Percentiles rank a stretch among this genome's conserved stretches.
phyloP scores from a whole-genome alignment of 345 rosid species.

The Geranium rotundifolium region DNA sequence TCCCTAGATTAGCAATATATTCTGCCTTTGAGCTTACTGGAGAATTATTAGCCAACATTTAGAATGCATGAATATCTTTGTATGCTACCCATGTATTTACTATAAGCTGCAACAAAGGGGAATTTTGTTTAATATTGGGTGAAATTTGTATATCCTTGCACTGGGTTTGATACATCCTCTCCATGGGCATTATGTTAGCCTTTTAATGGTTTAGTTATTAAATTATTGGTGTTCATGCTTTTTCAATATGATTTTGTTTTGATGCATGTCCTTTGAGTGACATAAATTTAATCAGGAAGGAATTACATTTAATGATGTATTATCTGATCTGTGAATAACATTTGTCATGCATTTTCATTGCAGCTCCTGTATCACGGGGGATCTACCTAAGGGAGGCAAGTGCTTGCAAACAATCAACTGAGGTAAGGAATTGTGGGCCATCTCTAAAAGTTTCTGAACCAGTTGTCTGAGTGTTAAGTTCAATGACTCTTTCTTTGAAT shows the following conservation, averaged over 20 bases:
- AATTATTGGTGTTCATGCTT: neutral
- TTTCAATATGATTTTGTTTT: neutral
- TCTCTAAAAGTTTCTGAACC: constrained; percentile 4
- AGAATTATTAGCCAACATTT: constrained; percentile 3
- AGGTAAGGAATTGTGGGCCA: constrained; percentile 37
- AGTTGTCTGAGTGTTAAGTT: neutral
- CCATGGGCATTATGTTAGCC: neutral
- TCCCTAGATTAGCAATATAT: too few relatives aligned
- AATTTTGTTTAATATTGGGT: neutral
- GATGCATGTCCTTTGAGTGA: neutral
- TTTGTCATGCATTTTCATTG: constrained; percentile 13
- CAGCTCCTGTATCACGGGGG: constrained; percentile 83
- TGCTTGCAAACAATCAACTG: constrained; percentile 55
- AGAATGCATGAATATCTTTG: neutral
- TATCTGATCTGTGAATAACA: neutral
- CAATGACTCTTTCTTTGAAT: neutral
- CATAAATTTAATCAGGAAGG: neutral
- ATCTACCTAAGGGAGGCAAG: constrained; percentile 79
- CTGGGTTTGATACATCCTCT: neutral
- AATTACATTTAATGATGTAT: neutral
- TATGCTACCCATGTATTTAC: neutral
- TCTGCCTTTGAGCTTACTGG: too few relatives aligned
- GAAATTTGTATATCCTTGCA: neutral
- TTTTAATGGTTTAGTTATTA: neutral
- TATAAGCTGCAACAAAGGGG: too few relatives aligned